These are phyloP conservation scores for Pseudopediastrum boryanum DNA, from an alignment of 139 green algal species.

Conservation along the genomic window DNA sequence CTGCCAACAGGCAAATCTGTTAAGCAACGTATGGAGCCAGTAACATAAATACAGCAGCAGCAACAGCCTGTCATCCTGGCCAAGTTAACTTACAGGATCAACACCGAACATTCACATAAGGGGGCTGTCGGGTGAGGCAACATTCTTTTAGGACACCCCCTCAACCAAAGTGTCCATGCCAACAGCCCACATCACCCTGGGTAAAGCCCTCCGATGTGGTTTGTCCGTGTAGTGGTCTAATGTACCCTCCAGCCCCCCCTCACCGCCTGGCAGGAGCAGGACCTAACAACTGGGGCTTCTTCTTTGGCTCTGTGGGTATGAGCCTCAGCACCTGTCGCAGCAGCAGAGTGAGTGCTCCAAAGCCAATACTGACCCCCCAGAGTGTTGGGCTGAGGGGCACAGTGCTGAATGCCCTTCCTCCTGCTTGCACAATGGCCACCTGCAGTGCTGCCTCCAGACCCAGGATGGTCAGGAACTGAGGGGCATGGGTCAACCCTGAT, in stretches of 20 bases:
- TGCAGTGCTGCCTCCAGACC: conserved; percentile 54
- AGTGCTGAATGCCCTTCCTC: conserved; percentile 77
- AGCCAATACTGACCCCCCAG: conserved; percentile 74
- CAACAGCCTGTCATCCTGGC: no score
- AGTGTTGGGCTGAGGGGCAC: conserved; percentile 57
- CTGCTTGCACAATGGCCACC: conserved; percentile 75
- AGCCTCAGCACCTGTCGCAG: conserved; percentile 54
- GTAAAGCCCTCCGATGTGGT: no score
- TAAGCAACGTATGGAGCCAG: no score
- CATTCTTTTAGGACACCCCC: no score
- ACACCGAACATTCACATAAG: no score
- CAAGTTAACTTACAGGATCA: no score
- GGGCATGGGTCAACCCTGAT: conserved; percentile 61
- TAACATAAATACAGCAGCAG: no score
- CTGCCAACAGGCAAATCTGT: no score
- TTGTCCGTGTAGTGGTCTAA: not conserved
- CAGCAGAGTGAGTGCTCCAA: conserved; percentile 63
- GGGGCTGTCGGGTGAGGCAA: no score
- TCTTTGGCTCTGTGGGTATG: conserved; percentile 35
- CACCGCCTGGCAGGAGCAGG: no score
- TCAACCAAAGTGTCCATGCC: not conserved
- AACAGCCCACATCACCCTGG: not conserved
- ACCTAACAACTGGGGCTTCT: not conserved
- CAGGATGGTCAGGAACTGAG: conserved; percentile 74
- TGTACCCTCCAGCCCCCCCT: not conserved